Base-by-base conservation (phyloP, 345 rosid species). In the Populus tremula region DNA sequence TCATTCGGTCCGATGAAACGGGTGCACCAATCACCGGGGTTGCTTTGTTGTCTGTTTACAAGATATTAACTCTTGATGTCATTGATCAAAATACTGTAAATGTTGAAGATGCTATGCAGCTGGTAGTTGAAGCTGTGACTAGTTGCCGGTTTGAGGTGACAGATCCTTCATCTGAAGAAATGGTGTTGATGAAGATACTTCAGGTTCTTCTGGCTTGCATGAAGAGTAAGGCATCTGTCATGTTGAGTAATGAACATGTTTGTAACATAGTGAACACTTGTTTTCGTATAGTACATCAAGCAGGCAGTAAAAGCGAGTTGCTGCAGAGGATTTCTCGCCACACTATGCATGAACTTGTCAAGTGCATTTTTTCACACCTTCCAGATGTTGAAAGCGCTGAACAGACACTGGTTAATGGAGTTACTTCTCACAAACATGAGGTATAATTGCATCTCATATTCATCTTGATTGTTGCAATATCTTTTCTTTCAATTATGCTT, bases 151-250 rank as follows among this genome's bases (percentile, higher is more conserved):
- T 96, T 84, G 99, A 96, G 91, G 93, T 92, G 82, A 91, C 97
- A 59, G 99, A 96, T 89, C 97, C 98, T 81, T 93, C 95, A 71
- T 93, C 98, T 11, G 99, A 93, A 82, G 99, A 96, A 87, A 97
- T 91, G 69, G 99, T 94, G 77, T 85, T 96, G 70, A 94, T 94
- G 99, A 96, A 96, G 87, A 92, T 96, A 74, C 99, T 96, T 83
- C 94, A 91, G 83, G 99, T 96, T 85, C 97, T 96, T 85, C 84
- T 90, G 84, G 91, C 98, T 69, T 94, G 99, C 72, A 89, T 93
- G 91, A 94, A 89, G 86, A 91, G 93, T 71, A 96, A 92, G 81
- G 97, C 98, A 69, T 92, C 99, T 16, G 89, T 91, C 77, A 89
- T 89, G 91, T 89, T 94, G 82, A 90, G 97, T 74, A 96, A 96